Conservation (phyloP, 2,329 filamentous ascomycete species). For the Fusarium sp. region DNA sequence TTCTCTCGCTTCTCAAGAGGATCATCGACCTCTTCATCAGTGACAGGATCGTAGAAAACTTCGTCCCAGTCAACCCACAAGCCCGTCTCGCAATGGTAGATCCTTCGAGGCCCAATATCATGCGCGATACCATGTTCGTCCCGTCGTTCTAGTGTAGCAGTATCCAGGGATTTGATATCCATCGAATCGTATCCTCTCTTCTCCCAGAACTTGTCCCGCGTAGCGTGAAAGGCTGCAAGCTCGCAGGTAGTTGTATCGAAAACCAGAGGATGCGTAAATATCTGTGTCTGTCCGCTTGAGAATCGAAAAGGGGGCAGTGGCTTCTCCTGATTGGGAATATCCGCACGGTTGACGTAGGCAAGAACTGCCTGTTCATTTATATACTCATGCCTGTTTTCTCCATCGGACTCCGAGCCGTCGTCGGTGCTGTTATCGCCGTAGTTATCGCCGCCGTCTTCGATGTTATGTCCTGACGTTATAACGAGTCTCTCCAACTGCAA, state of each 20-base stretch:
- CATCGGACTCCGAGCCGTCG: background rate
- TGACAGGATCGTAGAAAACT: slow-evolving; percentile 1
- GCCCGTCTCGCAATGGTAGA: background rate
- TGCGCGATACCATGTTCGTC: slow-evolving; percentile 2
- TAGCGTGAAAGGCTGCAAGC: background rate
- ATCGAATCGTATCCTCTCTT: background rate
- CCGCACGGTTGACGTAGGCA: background rate
- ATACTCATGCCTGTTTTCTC: background rate
- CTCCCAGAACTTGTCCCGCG: background rate
- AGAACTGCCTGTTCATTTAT: background rate
- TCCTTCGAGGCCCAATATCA: background rate
- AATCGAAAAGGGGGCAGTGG: background rate
- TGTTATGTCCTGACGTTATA: background rate
- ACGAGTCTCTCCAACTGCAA: slow-evolving; percentile 10
- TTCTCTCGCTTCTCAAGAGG: background rate
- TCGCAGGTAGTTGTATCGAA: background rate
- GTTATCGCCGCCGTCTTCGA: background rate
- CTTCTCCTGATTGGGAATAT: accelerated
- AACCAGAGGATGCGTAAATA: background rate
- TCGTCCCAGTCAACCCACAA: slow-evolving; percentile 7
- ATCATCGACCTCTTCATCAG: background rate
- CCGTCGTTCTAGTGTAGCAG: background rate
- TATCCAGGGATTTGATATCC: background rate
- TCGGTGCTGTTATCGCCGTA: background rate
- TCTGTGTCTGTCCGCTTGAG: background rate